A percentile compares a stretch with the other conserved stretches of the same genome.
phyloP scores from a whole-genome alignment of 306 rosid species.

The Gastrolobium bilobum region DNA sequence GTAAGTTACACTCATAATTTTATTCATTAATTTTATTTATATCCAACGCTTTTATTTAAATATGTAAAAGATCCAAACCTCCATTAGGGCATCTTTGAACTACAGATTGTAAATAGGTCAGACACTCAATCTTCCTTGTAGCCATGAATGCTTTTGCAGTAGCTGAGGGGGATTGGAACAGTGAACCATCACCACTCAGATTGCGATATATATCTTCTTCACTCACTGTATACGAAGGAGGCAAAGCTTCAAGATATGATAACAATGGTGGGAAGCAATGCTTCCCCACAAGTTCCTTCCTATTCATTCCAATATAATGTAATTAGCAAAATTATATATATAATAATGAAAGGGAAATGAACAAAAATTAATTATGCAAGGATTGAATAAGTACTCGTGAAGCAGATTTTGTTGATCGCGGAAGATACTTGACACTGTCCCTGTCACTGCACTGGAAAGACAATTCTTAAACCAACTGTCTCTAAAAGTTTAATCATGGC shows the following conservation, averaged over 20 bases:
- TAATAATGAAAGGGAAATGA: background rate
- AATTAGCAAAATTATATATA: background rate
- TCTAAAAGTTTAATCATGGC: conserved; percentile 47
- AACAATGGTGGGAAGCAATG: conserved; percentile 29
- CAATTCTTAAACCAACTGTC: background rate
- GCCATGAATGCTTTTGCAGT: conserved; percentile 46
- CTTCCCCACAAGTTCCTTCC: conserved; percentile 39
- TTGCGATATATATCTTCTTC: conserved; percentile 32
- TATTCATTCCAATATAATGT: background rate
- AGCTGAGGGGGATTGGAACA: conserved; percentile 56
- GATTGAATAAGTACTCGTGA: conserved; percentile 29
- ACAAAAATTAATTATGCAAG: background rate
- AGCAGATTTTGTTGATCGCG: conserved; percentile 6
- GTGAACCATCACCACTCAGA: conserved; percentile 47
- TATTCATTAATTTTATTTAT: too few relatives aligned
- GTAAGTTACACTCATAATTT: too few relatives aligned
- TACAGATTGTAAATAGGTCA: conserved; percentile 17
- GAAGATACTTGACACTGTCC: background rate
- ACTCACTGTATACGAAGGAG: conserved; percentile 11
- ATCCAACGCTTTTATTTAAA: too few relatives aligned
- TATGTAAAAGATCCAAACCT: background rate
- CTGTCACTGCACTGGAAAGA: background rate
- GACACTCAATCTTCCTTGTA: background rate
- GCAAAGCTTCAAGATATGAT: conserved; percentile 49
- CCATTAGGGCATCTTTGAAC: conserved; percentile 43